phyloP scores from a whole-genome alignment of 202 grass and related monocot species.

The Schoenoplectus triqueter region DNA sequence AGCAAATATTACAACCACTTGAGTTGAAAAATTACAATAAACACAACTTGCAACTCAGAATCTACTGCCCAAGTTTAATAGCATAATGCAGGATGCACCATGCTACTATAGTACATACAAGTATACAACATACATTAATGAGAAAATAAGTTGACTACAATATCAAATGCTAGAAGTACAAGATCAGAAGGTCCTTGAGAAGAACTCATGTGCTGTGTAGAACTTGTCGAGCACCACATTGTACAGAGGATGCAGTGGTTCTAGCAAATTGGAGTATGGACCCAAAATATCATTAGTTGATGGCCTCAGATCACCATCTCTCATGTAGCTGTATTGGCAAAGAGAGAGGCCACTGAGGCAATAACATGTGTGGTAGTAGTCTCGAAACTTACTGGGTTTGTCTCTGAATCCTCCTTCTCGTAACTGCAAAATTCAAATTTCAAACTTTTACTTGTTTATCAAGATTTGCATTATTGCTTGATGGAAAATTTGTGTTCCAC shows the following conservation, averaged over 20 bases:
- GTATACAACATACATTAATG: neutral
- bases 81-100: neutral
- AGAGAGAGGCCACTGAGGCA: constrained; percentile 88
- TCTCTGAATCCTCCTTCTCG: constrained; percentile 90
- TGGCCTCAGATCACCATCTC: constrained; percentile 51
- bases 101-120: neutral
- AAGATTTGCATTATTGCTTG: neutral
- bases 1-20: neutral
- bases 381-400: constrained; percentile 87
- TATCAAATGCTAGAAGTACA: neutral
- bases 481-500: neutral
- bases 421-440: constrained; percentile 50
- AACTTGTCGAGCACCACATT: constrained; percentile 77
- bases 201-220: constrained; percentile 66
- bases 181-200: constrained; percentile 36
- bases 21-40: neutral
- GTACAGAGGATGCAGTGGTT: constrained; percentile 76
- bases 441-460: constrained; percentile 10
- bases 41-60: constrained; percentile 6
- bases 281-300: constrained; percentile 67
- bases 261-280: constrained; percentile 85
- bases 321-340: constrained; percentile 66
- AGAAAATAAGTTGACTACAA: neutral
- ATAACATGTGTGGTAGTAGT: constrained; percentile 91
- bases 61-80: too few species aligned